Base-by-base conservation (phyloP, 2,329 filamentous ascomycete genomes). In the Boeremia lycopersici region DNA sequence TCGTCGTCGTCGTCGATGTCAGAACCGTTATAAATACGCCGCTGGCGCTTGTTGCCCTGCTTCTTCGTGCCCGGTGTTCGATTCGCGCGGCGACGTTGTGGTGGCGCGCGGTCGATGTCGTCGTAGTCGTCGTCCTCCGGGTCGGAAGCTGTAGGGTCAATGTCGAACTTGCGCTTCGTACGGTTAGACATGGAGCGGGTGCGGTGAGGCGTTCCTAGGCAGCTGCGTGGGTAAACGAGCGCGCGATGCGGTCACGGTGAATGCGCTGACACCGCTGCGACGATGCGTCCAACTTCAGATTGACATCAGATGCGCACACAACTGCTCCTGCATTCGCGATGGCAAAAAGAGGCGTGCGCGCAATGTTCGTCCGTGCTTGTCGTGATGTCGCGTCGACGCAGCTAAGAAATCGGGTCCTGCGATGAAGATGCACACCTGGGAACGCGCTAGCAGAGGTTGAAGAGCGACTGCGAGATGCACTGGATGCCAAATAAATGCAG, bases 1-100 rank as follows among this genome's bases (percentile, higher is more conserved):
- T 82, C 82, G 63, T 80, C 79, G 56, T 78, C 73, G 52, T 78
- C 73, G 60, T 75, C 74, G 31, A 73, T 70, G 48, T 76, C 74
- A 42, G 69, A 72, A 43, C 66, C 69, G 59, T 55, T 57, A 61
- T 74, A 74, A 23, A 44, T 61, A 55, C 68, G 70, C 48, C 73
- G 71, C 54, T 66, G 62, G 41, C 71, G 66, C 68, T 75, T 76
- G 35, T 62, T 58, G 23, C 60, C 52, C 55, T 63, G 69, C 61
- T 67, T 71, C 59, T 67, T 73, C 9, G 65, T 43, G 26, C 64
- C 58, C 5, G 71, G 66, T 4, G 68, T 63, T 51, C 60, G 59
- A 47, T 67, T 64, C 50, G 26, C 29, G 41, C 64, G 70, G 42
- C 72, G 71, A 48, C 65, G 64, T 49, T 68, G 70, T 10, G 70